Evolutionary conservation across 768 basidiomycete genomes (phyloP).

Genomic region (Sarcodon aspratus): DNA sequence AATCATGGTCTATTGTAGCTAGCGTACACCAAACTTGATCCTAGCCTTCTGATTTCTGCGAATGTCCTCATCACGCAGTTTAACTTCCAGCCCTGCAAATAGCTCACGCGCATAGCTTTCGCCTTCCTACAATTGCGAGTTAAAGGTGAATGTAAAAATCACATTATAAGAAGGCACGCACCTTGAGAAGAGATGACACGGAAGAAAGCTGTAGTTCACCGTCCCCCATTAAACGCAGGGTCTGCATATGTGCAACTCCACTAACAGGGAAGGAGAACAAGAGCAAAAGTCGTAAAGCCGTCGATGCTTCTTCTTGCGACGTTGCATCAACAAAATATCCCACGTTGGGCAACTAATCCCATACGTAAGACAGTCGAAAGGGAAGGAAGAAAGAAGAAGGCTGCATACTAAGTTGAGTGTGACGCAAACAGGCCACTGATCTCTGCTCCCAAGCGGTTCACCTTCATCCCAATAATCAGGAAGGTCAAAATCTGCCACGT

Average conservation of each 20-base stretch:
- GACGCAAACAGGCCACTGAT: slow-evolving; percentile 20
- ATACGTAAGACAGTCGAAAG: not conserved
- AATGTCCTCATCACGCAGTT: not conserved
- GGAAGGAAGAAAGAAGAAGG: not conserved
- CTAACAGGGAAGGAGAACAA: slow-evolving; percentile 46
- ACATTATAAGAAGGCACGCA: slow-evolving; percentile 15
- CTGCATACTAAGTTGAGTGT: not conserved
- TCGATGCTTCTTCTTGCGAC: not conserved
- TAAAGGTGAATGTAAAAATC: not conserved
- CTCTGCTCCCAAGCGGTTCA: slow-evolving; percentile 45
- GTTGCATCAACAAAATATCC: not conserved
- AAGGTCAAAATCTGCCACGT: slow-evolving; percentile 71
- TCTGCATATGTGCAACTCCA: slow-evolving; percentile 36
- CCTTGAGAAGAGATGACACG: slow-evolving; percentile 44
- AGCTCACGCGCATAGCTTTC: slow-evolving; percentile 53
- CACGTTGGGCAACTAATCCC: not conserved
- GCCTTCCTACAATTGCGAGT: slow-evolving; percentile 35
- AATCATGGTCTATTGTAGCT: not conserved
- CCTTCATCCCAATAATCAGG: slow-evolving; percentile 87
- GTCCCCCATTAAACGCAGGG: slow-evolving; percentile 51
- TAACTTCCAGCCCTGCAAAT: slow-evolving; percentile 39
- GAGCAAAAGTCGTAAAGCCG: slow-evolving; percentile 43
- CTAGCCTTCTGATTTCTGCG: not conserved
- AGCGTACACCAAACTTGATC: not conserved
- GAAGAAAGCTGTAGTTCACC: slow-evolving; percentile 42